Conservation (phyloP, 129 eudicot species). For the Cynara cardunculus region DNA sequence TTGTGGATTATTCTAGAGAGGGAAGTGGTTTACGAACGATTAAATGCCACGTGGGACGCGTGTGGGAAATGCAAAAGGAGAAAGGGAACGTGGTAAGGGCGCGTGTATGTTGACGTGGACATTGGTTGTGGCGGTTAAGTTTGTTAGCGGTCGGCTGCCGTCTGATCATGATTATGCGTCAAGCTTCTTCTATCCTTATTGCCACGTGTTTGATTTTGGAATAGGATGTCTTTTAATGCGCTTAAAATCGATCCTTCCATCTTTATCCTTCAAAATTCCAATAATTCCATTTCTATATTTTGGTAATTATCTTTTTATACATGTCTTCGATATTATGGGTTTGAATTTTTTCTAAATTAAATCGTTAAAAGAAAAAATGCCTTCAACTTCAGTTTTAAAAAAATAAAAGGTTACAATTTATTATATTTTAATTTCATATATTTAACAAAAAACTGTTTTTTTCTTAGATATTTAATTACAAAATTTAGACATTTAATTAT, state of each 20-base stretch:
- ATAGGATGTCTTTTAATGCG: background rate
- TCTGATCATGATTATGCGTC: slow-evolving; percentile 23
- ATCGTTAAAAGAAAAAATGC: too few relatives aligned
- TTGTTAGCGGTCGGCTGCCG: slow-evolving; percentile 33
- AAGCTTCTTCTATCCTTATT: slow-evolving; percentile 17
- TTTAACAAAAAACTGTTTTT: too few relatives aligned
- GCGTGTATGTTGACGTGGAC: slow-evolving; percentile 25
- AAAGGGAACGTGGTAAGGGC: slow-evolving; percentile 1
- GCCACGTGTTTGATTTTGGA: slow-evolving; percentile 16
- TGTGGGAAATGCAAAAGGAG: background rate
- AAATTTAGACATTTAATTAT: too few relatives aligned
- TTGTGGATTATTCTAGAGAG: background rate
- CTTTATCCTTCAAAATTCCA: background rate
- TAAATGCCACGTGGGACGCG: slow-evolving; percentile 14
- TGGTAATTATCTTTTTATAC: too few relatives aligned
- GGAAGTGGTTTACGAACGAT: background rate
- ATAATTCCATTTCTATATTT: background rate
- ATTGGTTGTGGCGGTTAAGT: slow-evolving; percentile 19
- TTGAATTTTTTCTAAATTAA: too few relatives aligned
- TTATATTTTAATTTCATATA: too few relatives aligned
- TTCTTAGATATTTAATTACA: too few relatives aligned
- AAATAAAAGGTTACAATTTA: too few relatives aligned
- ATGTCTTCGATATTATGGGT: too few relatives aligned
- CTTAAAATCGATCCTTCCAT: background rate
- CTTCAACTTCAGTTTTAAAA: too few relatives aligned